Base-by-base conservation (phyloP, 192 early-diverging fungal species). In the Backusella liffmaniae region DNA sequence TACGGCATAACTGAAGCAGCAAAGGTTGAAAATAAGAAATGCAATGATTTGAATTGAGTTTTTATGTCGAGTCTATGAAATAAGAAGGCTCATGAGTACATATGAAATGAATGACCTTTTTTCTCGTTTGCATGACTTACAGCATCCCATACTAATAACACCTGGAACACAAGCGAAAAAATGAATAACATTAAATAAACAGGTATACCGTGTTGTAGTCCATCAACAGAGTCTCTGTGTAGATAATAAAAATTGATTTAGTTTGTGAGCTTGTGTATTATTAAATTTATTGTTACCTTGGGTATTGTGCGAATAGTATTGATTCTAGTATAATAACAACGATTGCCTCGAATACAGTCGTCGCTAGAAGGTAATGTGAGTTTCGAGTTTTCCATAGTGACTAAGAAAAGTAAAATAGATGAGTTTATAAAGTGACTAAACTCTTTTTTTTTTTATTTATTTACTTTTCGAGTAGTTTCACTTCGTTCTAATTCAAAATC, bases 21-120 rank as follows among this genome's bases (percentile, higher is more conserved):
- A 88, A 6, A 87, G n/a, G 75, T 93, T 91, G 84, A 93, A 93
- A 21, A 91, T 35, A n/a, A 93, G 80, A 18, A 91, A 87, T 2
- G 85, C 90, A 74, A 91, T 86, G 65, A 92, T 81, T 72, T 94
- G 90, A 56, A 94, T 93, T 12, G 91, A 92, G 76, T 94, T 94
- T 80, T 92, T 84, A 16, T 89, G 82, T 37, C 82, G 88, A 0
- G 92, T 83, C 92, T 93, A 82, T n/a, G 15, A 72, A 71, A 62
- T 66, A 30, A 36, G 68, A 62, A 23, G 46, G n/a, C 15, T 66
- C 36, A 70, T 23, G n/a, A 18, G 49, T 42, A 26, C 30, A 59
- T 26, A 15, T 62, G 26, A 9, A 6, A 42, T 41, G 30, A 44
- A 67, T 56, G 35, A 77, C 67, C 29, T 68, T 68, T 68, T 70